A percentile compares a stretch with the other conserved stretches of the same genome.
Conservation (phyloP, 345 rosid genomes). For the Arabidopsis thaliana region DNA sequence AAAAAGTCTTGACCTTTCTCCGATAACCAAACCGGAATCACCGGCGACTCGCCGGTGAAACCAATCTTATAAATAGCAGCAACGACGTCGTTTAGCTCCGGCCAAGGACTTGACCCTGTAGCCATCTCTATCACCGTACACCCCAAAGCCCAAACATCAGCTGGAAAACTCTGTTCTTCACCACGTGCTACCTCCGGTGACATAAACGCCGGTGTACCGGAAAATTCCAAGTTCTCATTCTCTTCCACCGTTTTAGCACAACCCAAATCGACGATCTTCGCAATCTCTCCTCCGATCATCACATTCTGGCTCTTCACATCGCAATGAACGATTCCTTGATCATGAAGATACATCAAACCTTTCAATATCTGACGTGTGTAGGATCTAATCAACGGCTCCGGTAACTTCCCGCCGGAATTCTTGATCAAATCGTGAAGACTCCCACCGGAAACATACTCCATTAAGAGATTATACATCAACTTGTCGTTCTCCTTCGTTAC, state of each 20-base stretch:
- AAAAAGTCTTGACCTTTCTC: conserved; percentile 68
- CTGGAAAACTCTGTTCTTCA: conserved; percentile 78
- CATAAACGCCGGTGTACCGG: conserved; percentile 96
- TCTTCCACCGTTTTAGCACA: conserved; percentile 59
- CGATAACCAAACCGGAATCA: conserved; percentile 66
- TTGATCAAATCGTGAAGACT: conserved; percentile 66
- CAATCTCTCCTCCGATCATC: conserved; percentile 55
- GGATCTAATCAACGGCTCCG: conserved; percentile 57
- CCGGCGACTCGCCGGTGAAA: conserved; percentile 69
- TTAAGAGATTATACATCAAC: conserved; percentile 58
- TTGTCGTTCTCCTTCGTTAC: conserved; percentile 45
- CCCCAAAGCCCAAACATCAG: conserved; percentile 93
- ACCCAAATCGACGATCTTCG: conserved; percentile 80
- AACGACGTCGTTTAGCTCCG: conserved; percentile 61
- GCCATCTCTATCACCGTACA: conserved; percentile 82
- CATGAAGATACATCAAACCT: conserved; percentile 70
- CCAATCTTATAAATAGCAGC: conserved; percentile 79
- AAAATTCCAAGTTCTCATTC: conserved; percentile 43
- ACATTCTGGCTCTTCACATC: conserved; percentile 84
- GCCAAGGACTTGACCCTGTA: conserved; percentile 78
- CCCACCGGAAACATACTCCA: conserved; percentile 77
- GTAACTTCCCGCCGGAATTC: conserved; percentile 59
- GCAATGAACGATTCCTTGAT: conserved; percentile 67
- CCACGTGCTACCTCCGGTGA: conserved; percentile 92
- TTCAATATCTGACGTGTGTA: conserved; percentile 53